Percentiles rank a stretch among this genome's conserved stretches.
These are phyloP conservation scores for Azolla pinnata DNA, from an alignment of 75 land plant species.

Conservation along the genomic window DNA sequence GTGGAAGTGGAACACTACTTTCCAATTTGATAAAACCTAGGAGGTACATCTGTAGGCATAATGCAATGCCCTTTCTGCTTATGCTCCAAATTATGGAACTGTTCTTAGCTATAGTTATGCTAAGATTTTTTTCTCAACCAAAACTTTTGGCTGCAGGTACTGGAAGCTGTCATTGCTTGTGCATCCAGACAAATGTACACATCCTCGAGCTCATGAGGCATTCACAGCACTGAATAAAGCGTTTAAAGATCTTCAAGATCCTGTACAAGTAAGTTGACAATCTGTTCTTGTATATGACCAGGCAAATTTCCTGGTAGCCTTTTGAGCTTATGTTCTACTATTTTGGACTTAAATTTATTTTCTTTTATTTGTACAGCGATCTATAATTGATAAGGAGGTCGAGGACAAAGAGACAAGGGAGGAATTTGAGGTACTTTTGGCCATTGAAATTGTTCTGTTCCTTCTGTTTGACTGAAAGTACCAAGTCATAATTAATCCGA, in stretches of 20 bases:
- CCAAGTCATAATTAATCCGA: no score
- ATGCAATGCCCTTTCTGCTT: not conserved
- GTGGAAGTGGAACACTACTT: no score
- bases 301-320: no score
- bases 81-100: not conserved
- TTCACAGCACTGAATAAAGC: conserved; percentile 77
- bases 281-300: not conserved
- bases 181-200: conserved; percentile 96
- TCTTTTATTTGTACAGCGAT: conserved; percentile 31
- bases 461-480: not conserved
- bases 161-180: conserved; percentile 96
- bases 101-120: not conserved
- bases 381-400: conserved; percentile 65
- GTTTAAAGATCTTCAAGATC: conserved; percentile 90
- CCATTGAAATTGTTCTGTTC: not conserved
- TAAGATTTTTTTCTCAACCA: not conserved
- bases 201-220: conserved; percentile 95
- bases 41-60: not conserved
- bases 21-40: no score
- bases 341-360: conserved; percentile 1
- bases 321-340: no score
- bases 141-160: conserved; percentile 40
- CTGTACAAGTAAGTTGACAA: conserved; percentile 47
- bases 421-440: conserved; percentile 47
- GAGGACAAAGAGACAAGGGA: conserved; percentile 52